Conservation (phyloP, 2,329 filamentous ascomycete species). For the Xylaria sp. region DNA sequence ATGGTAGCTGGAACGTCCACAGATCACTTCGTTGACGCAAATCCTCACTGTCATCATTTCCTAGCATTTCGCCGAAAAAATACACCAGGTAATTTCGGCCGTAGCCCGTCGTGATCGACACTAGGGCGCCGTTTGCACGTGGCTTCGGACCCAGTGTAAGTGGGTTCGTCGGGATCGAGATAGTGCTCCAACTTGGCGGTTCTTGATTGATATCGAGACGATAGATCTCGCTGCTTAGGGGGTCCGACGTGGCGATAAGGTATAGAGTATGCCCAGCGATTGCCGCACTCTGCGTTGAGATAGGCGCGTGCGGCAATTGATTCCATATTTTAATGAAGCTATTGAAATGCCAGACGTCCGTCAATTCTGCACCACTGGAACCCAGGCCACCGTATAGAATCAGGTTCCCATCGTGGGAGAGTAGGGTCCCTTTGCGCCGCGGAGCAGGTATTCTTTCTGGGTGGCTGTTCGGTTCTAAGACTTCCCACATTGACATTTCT, state of each 20-base stretch:
- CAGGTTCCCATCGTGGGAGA: slow-evolving; percentile 52
- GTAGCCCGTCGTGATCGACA: slow-evolving; percentile 56
- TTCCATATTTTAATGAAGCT: slow-evolving; percentile 55
- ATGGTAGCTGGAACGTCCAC: slow-evolving; percentile 59
- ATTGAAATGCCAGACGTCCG: slow-evolving; percentile 59
- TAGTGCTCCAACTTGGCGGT: slow-evolving; percentile 47
- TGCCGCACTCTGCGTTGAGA: slow-evolving; percentile 47
- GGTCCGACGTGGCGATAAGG: slow-evolving; percentile 47
- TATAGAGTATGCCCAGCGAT: slow-evolving; percentile 54
- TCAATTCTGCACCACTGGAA: slow-evolving; percentile 36
- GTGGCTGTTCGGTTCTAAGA: slow-evolving; percentile 40
- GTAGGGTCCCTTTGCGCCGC: slow-evolving; percentile 43
- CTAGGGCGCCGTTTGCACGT: slow-evolving; percentile 50
- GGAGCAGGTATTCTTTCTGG: slow-evolving; percentile 40
- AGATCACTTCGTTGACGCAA: slow-evolving; percentile 48
- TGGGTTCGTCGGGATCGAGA: slow-evolving; percentile 46
- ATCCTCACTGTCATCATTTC: slow-evolving; percentile 30
- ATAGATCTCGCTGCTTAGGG: slow-evolving; percentile 44
- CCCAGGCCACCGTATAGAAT: slow-evolving; percentile 55
- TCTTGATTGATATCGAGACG: slow-evolving; percentile 43
- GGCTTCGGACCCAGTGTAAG: slow-evolving; percentile 48
- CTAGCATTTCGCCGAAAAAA: slow-evolving; percentile 50
- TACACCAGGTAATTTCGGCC: slow-evolving; percentile 59
- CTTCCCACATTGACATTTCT: slow-evolving; percentile 44
- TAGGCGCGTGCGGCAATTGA: slow-evolving; percentile 52